A percentile compares a stretch with the other conserved stretches of the same genome.
These are phyloP conservation scores for Crithidia mellificae DNA, from an alignment of 208 protist species.

Conservation along the genomic window DNA sequence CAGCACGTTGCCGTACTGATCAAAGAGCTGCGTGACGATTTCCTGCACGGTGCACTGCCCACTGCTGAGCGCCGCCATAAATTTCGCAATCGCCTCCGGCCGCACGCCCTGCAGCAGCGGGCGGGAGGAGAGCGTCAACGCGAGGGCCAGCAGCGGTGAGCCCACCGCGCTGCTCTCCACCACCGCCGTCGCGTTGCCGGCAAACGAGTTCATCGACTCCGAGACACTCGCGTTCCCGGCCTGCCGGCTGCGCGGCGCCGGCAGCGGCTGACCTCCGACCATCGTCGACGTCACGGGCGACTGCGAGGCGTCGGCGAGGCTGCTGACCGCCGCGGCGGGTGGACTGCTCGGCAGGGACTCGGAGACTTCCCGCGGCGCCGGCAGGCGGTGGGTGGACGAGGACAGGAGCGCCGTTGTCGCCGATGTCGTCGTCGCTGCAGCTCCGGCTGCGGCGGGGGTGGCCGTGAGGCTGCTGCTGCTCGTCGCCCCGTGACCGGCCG, in stretches of 20 bases:
- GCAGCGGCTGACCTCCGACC: slow-evolving; percentile 50
- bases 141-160: slow-evolving; percentile 24
- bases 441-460: no score
- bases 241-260: slow-evolving; percentile 46
- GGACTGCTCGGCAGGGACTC: background rate
- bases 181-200: slow-evolving; percentile 8
- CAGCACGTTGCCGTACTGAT: slow-evolving; percentile 47
- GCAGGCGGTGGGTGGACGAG: background rate
- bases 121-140: slow-evolving; percentile 23
- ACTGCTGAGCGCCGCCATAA: slow-evolving; percentile 53
- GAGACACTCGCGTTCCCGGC: slow-evolving; percentile 27
- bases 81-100: slow-evolving; percentile 54
- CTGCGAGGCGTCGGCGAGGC: slow-evolving; percentile 9
- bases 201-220: slow-evolving; percentile 25
- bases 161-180: slow-evolving; percentile 19
- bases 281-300: slow-evolving; percentile 22
- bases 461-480: no score
- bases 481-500: no score
- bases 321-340: background rate
- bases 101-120: slow-evolving; percentile 30
- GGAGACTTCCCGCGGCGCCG: background rate
- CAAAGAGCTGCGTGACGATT: slow-evolving; percentile 43
- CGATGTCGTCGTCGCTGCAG: background rate
- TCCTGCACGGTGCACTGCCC: slow-evolving; percentile 26
- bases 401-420: background rate